These are phyloP conservation scores for Emericellopsis cladophorae DNA, from an alignment of 2,329 filamentous ascomycete genomes.

Conservation along the genomic window DNA sequence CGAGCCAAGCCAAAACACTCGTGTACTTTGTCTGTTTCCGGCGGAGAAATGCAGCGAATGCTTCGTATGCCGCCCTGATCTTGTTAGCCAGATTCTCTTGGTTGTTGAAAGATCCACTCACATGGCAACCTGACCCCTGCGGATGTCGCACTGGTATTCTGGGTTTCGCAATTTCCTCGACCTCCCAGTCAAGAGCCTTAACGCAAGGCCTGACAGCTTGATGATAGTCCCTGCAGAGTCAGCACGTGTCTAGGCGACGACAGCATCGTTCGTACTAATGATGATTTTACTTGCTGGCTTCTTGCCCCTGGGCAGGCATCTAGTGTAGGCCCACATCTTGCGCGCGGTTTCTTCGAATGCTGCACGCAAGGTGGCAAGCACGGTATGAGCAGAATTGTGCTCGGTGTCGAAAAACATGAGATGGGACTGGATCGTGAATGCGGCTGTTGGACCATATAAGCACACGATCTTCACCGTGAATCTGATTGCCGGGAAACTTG, in stretches of 20 bases:
- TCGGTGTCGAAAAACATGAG: conserved; percentile 71
- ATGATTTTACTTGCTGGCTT: conserved; percentile 49
- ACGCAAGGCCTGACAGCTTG: conserved; percentile 52
- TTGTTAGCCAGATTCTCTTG: conserved; percentile 4
- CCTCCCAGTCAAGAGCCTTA: conserved; percentile 47
- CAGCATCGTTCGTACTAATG: conserved; percentile 35
- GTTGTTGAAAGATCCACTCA: conserved; percentile 24
- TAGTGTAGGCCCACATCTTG: conserved; percentile 54
- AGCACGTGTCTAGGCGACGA: neutral
- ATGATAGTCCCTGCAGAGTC: conserved; percentile 42
- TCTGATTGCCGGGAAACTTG: conserved; percentile 19
- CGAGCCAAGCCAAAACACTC: conserved; percentile 56
- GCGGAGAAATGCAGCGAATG: conserved; percentile 56
- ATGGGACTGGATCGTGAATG: conserved; percentile 77
- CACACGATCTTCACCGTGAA: neutral
- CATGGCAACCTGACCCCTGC: conserved; percentile 47
- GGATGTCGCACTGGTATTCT: conserved; percentile 46
- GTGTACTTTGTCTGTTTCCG: conserved; percentile 60
- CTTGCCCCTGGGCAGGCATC: conserved; percentile 41
- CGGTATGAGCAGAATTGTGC: conserved; percentile 59
- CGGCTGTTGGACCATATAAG: conserved; percentile 20
- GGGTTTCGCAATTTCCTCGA: conserved; percentile 29
- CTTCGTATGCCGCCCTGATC: conserved; percentile 51
- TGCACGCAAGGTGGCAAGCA: conserved; percentile 62
- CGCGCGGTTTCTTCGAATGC: conserved; percentile 66